phyloP scores from a whole-genome alignment of 495 filamentous ascomycete species.

The Penicillium flavigenum region DNA sequence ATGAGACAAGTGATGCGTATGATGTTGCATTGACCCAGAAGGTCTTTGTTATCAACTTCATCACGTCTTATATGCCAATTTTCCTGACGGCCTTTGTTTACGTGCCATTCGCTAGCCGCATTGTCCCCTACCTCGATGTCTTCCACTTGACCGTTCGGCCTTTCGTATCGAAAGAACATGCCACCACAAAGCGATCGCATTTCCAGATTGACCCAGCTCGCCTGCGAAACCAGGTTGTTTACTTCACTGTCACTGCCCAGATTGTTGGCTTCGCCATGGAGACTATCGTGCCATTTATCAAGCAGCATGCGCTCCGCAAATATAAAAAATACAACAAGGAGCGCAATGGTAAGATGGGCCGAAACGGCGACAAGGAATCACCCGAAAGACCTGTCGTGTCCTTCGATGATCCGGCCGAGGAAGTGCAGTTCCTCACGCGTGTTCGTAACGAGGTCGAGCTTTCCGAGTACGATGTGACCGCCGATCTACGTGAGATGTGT shows the following conservation, averaged over 20 bases:
- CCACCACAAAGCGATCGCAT: constrained; percentile 53
- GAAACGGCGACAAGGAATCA: constrained; percentile 28
- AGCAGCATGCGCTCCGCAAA: constrained; percentile 69
- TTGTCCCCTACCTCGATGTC: constrained; percentile 88
- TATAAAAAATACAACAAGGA: constrained; percentile 60
- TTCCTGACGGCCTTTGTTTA: constrained; percentile 96
- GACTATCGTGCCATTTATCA: constrained; percentile 79
- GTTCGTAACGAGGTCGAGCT: constrained; percentile 88
- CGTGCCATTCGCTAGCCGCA: constrained; percentile 82
- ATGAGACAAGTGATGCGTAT: constrained; percentile 79
- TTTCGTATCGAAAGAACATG: constrained; percentile 69
- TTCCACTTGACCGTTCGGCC: constrained; percentile 75
- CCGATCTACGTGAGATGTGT: constrained; percentile 91
- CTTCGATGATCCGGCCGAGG: constrained; percentile 62
- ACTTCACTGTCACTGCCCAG: constrained; percentile 95
- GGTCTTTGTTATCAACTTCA: constrained; percentile 94
- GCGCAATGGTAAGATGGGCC: constrained; percentile 27
- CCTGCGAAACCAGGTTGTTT: constrained; percentile 89
- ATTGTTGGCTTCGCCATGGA: constrained; percentile 86
- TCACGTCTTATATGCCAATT: constrained; percentile 91
- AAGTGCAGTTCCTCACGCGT: constrained; percentile 71
- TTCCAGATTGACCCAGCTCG: constrained; percentile 85
- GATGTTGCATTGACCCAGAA: constrained; percentile 82
- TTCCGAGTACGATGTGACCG: constrained; percentile 79
- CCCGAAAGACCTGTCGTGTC: constrained; percentile 24